These are phyloP conservation scores for Torulaspora gathmanii DNA, from an alignment of 805 yeast genomes.

Conservation along the genomic window DNA sequence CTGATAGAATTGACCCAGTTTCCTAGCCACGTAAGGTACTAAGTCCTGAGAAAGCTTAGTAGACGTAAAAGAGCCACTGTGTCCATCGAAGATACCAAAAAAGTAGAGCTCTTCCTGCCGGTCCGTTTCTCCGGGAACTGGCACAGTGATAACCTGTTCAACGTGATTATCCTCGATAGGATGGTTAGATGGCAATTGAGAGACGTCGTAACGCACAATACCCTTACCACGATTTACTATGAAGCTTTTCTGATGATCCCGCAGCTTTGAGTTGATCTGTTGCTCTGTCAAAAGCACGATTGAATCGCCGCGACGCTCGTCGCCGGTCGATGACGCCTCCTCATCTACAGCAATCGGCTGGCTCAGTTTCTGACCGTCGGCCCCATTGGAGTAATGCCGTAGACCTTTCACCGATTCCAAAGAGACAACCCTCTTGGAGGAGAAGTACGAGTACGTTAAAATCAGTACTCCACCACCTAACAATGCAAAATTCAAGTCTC, in stretches of 20 bases:
- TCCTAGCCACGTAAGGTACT: constrained; percentile 69
- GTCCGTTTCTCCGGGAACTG: constrained; percentile 43
- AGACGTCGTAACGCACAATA: constrained; percentile 78
- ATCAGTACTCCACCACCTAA: constrained; percentile 19
- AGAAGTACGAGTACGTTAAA: constrained; percentile 18
- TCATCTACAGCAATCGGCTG: background rate
- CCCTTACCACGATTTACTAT: constrained; percentile 81
- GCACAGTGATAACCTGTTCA: constrained; percentile 72
- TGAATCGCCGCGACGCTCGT: constrained; percentile 10
- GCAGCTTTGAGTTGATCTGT: constrained; percentile 64
- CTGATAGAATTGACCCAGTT: constrained; percentile 57
- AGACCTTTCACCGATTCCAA: constrained; percentile 30
- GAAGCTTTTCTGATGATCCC: constrained; percentile 75
- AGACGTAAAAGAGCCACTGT: constrained; percentile 93
- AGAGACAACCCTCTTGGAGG: constrained; percentile 18
- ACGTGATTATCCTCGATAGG: constrained; percentile 94
- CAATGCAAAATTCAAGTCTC: constrained; percentile 15
- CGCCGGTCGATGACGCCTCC: background rate
- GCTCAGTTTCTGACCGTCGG: background rate
- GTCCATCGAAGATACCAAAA: constrained; percentile 96
- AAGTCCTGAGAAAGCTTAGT: constrained; percentile 77
- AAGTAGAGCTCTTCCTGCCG: constrained; percentile 72
- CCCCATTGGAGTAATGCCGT: constrained; percentile 20
- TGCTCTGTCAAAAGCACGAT: constrained; percentile 57
- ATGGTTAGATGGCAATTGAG: constrained; percentile 84